Evolutionary conservation across 2,329 filamentous ascomycete genomes (phyloP), one percentile per base, ranked within the genome.

Genomic region (Ophiostoma tasmaniense): DNA sequence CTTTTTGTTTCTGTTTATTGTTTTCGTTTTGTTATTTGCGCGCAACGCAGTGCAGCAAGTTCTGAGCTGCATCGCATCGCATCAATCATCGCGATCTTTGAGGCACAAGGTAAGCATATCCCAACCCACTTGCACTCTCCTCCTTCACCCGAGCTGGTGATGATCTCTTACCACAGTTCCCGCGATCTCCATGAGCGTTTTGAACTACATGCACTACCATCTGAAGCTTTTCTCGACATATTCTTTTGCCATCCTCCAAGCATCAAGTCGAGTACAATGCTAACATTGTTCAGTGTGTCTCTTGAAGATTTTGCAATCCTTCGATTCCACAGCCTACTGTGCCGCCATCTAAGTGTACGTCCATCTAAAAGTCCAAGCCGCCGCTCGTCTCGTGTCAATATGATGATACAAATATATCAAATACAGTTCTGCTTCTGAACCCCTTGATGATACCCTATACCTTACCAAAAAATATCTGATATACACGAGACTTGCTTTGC

Each of bases 361-460:
- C 65, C 45, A 28, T n/a, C n/a, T n/a, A n/a, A n/a, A n/a, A 22
- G 11, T 42, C 20, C 30, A 37, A n/a, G 28, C 20, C 17, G 42
- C 42, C 10, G 39, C 69, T 62, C 10, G 50, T 64, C 66, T 67
- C 70, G 70, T 77, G 79, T 83, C 77, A 82, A 77, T 76, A 82
- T 89, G 88, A 90, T 90, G 87, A 90, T 81, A 87, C 81, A 80
- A 74, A 73, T 79, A 67, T 81, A 73, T 78, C 45, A 67, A 82
- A 78, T 84, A 84, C 88, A 90, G 88, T 90, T 90, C 88, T 90
- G 88, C 88, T 90, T 85, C 88, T 90, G 88, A 90, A 86, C 74
- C 76, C 74, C 79, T 80, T 89, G 87, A 88, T 84, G 87, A 89
- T 78, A 76, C 78, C 81, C 78, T 81, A 83, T 87, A 88, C 87